Conservation (phyloP, 108 stramenopile genomes). For the Hondaea fermentalgiana region DNA sequence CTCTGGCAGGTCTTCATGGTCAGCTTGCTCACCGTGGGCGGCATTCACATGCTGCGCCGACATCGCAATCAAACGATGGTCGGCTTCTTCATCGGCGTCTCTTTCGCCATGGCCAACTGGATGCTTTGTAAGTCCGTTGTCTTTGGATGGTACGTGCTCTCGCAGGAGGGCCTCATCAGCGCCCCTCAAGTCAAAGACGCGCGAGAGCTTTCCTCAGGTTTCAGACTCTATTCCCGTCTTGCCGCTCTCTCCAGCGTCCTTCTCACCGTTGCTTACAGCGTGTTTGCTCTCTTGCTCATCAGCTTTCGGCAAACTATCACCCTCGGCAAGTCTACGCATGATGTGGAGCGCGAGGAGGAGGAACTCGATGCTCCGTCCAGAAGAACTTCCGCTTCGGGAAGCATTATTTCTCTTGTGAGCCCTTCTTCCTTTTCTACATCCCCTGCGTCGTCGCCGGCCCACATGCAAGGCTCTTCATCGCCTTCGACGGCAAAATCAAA, state of each 20-base stretch:
- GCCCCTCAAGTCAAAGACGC: background rate
- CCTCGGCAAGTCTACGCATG: too few relatives aligned
- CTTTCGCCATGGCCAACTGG: background rate
- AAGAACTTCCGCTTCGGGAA: too few relatives aligned
- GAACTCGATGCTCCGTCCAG: too few relatives aligned
- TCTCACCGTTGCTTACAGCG: background rate
- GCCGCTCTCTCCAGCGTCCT: background rate
- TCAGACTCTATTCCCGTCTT: background rate
- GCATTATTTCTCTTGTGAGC: too few relatives aligned
- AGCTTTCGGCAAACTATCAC: background rate
- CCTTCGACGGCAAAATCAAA: too few relatives aligned
- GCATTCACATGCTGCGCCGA: background rate
- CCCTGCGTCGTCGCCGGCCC: too few relatives aligned
- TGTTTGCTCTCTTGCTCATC: background rate
- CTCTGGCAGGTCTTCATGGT: background rate
- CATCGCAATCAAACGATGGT: background rate
- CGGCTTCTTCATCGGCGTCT: background rate
- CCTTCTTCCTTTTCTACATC: too few relatives aligned
- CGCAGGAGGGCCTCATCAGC: background rate
- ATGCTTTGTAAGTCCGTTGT: background rate
- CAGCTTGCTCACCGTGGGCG: background rate
- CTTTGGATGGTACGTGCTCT: background rate
- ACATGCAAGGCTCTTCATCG: too few relatives aligned
- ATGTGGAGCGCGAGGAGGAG: too few relatives aligned
- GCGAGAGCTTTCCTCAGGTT: background rate